These are phyloP conservation scores for Odontarrhena argentea DNA, from an alignment of 345 rosid genomes.

Conservation along the genomic window DNA sequence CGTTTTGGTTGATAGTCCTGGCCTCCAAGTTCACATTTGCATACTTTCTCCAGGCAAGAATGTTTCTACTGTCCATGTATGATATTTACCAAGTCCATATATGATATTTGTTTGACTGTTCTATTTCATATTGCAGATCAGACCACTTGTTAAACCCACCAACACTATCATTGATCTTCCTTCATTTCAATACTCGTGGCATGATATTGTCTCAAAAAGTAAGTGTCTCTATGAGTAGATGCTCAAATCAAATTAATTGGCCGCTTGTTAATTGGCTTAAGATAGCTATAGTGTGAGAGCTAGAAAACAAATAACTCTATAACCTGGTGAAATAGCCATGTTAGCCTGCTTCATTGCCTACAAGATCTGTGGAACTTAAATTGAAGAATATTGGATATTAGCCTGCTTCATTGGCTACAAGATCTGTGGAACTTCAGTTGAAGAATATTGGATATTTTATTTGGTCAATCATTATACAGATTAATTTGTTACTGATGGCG, in stretches of 20 bases:
- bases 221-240: constrained; percentile 38
- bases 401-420: constrained; percentile 20
- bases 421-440: constrained; percentile 12
- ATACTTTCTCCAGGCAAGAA: constrained; percentile 96
- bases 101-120: constrained; percentile 25
- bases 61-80: constrained; percentile 7
- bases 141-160: constrained; percentile 85
- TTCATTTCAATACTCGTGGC: constrained; percentile 75
- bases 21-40: constrained; percentile 86
- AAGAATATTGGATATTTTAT: constrained; percentile 12
- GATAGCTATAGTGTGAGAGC: constrained; percentile 2
- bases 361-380: constrained; percentile 15
- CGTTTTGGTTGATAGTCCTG: constrained; percentile 90
- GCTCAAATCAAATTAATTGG: neutral
- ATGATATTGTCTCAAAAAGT: constrained; percentile 89
- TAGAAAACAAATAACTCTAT: constrained; percentile 8
- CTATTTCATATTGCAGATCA: constrained; percentile 61
- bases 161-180: constrained; percentile 50
- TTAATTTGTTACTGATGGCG: constrained; percentile 18
- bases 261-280: neutral
- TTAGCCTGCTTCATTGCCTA: constrained; percentile 20
- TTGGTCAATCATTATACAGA: constrained; percentile 23
- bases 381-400: constrained; percentile 3
- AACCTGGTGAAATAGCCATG: constrained; percentile 11
- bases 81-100: neutral